Evolutionary conservation across 257 asterid genomes (phyloP).

Genomic region (Nicotiana benthamiana): DNA sequence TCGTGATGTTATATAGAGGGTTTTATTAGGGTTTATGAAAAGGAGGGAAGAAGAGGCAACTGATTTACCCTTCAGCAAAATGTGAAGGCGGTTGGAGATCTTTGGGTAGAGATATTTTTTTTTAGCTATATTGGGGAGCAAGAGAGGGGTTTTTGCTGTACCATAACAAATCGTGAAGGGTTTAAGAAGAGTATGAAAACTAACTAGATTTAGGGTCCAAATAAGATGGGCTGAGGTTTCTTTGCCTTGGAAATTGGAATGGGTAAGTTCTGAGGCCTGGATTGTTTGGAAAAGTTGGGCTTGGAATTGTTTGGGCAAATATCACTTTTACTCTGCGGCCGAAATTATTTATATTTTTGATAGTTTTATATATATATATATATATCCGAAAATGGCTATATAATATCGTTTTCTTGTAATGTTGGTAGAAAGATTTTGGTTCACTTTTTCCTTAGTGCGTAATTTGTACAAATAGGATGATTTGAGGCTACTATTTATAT

Average conservation of each 20-base stretch:
- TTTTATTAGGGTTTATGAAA: slow-evolving; percentile 24
- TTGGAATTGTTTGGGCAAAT: not conserved
- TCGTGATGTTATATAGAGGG: not conserved
- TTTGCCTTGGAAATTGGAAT: not conserved
- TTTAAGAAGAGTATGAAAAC: not conserved
- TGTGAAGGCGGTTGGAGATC: not conserved
- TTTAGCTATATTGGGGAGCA: not conserved
- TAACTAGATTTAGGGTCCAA: not conserved
- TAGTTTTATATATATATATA: too few relatives aligned
- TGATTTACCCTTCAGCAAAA: not conserved
- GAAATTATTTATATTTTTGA: too few relatives aligned
- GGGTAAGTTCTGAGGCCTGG: not conserved
- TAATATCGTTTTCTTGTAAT: too few relatives aligned
- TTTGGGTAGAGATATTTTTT: not conserved
- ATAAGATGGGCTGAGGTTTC: not conserved
- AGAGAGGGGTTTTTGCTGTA: not conserved
- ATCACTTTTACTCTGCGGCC: too few relatives aligned
- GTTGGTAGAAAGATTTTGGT: too few relatives aligned
- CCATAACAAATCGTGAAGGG: not conserved
- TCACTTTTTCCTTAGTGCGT: too few relatives aligned
- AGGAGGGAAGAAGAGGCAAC: not conserved
- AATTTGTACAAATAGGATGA: too few relatives aligned
- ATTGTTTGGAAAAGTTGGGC: not conserved
- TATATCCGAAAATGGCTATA: too few relatives aligned
- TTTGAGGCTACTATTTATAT: too few relatives aligned